Evolutionary conservation across 2,329 filamentous ascomycete species (phyloP).

Genomic region (Diaporthe eres): DNA sequence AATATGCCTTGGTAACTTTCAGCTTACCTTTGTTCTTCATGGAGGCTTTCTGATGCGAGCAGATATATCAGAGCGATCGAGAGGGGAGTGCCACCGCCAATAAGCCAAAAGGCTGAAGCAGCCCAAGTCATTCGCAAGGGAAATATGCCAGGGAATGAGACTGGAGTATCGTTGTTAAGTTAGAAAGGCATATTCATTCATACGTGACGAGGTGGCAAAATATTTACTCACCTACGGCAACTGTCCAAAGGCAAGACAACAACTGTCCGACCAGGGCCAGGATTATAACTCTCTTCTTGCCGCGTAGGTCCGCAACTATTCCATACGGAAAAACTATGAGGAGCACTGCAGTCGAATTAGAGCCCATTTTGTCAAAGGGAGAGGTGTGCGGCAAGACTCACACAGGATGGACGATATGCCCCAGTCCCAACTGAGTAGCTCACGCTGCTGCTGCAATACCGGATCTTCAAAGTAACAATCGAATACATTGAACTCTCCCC

Average conservation of each 20-base stretch:
- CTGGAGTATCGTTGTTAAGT: neutral
- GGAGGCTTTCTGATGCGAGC: slow-evolving; percentile 5
- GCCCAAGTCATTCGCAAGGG: neutral
- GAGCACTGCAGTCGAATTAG: neutral
- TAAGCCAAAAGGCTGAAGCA: slow-evolving; percentile 1
- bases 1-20: too few species aligned
- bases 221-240: neutral
- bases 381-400: neutral
- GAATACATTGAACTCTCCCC: too few species aligned
- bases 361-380: too few species aligned
- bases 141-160: neutral
- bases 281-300: slow-evolving; percentile 3
- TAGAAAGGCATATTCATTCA: neutral
- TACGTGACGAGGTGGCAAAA: neutral
- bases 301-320: neutral
- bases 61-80: slow-evolving; percentile 11
- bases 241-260: neutral
- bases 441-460: neutral
- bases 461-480: neutral
- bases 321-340: neutral
- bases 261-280: slow-evolving; percentile 6
- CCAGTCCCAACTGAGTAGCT: neutral
- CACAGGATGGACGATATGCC: neutral
- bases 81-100: neutral
- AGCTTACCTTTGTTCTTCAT: slow-evolving; percentile 10